Evolutionary conservation across 495 filamentous ascomycete species (phyloP).

Genomic region (Cairneyella variabilis): DNA sequence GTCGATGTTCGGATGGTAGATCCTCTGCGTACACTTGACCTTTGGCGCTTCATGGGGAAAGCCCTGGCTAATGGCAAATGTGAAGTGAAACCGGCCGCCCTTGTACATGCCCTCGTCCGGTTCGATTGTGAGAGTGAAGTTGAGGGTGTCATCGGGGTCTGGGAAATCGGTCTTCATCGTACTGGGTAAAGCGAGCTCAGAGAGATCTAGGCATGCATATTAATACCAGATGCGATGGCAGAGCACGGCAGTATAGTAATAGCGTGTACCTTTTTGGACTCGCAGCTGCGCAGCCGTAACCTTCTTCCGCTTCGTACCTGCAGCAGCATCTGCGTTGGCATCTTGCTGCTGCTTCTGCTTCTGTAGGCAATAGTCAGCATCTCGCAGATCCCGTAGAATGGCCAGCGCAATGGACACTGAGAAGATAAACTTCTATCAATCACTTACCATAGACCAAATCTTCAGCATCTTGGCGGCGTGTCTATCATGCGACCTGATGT

Average conservation of each 20-base stretch:
- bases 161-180: constrained; percentile 94
- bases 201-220: constrained; percentile 66
- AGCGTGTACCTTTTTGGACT: constrained; percentile 81
- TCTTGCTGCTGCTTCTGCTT: constrained; percentile 95
- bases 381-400: neutral
- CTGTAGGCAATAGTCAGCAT: constrained; percentile 39
- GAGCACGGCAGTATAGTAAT: too few species aligned
- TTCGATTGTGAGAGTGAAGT: constrained; percentile 89
- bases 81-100: constrained; percentile 83
- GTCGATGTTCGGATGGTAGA: constrained; percentile 99
- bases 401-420: neutral
- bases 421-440: neutral
- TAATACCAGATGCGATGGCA: too few species aligned
- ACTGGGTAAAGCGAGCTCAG: constrained; percentile 80
- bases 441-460: constrained; percentile 96
- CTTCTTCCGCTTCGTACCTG: constrained; percentile 88
- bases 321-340: constrained; percentile 66
- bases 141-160: constrained; percentile 93
- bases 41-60: constrained; percentile 98
- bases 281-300: constrained; percentile 94
- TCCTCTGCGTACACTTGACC: constrained; percentile 96
- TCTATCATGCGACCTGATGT: neutral
- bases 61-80: constrained; percentile 85
- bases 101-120: constrained; percentile 99
- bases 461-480: constrained; percentile 77